phyloP scores from a whole-genome alignment of 2,329 filamentous ascomycete species.

The Fusarium vanettenii region DNA sequence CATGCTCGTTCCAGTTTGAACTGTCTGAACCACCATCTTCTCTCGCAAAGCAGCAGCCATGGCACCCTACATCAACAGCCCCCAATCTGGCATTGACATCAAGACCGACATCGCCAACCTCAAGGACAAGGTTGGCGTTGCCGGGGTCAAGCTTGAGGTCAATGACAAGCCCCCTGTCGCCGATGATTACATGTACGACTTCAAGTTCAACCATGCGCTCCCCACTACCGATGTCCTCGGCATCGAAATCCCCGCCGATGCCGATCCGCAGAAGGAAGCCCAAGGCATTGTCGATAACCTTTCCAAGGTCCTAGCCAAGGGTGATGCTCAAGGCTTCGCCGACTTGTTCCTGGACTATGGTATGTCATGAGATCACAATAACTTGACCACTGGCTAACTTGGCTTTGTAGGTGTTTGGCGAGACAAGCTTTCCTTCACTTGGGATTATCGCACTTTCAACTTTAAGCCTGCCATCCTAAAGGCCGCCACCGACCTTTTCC shows the following conservation, averaged over 20 bases:
- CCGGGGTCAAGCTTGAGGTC: conserved; percentile 1
- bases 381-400: conserved; percentile 18
- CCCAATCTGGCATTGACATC: background rate
- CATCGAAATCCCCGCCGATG: conserved; percentile 42
- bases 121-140: background rate
- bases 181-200: conserved; percentile 55
- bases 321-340: conserved; percentile 3
- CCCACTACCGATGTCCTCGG: conserved; percentile 43
- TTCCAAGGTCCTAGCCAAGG: background rate
- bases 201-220: conserved; percentile 53
- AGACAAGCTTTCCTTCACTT: conserved; percentile 51
- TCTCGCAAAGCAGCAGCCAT: conserved; percentile 2
- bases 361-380: background rate
- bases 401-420: conserved; percentile 47
- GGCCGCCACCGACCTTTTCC: conserved; percentile 49
- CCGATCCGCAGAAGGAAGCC: conserved; percentile 21
- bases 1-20: background rate
- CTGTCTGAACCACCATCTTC: background rate
- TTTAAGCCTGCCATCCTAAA: conserved; percentile 45
- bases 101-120: background rate
- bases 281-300: conserved; percentile 39
- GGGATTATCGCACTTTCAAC: conserved; percentile 52
- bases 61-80: conserved; percentile 10
- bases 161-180: conserved; percentile 39
- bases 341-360: conserved; percentile 6